Percentiles rank a stretch among this genome's conserved stretches.
phyloP scores from a whole-genome alignment of 2,329 filamentous ascomycete genomes.

The Onygenales sp. region DNA sequence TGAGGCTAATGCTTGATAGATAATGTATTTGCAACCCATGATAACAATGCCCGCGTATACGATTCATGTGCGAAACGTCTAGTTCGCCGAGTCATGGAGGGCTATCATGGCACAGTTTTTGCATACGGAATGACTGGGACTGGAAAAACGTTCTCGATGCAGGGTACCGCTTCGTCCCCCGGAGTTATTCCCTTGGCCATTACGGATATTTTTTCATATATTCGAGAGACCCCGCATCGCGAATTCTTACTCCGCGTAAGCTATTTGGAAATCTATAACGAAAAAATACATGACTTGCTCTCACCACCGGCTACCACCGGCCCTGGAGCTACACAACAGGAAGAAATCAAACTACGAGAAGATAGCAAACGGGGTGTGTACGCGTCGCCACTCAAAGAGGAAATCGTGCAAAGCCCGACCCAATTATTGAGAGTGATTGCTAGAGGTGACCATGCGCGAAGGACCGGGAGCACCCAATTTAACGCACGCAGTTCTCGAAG shows the following conservation, averaged over 20 bases:
- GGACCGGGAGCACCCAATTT: conserved; percentile 92
- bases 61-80: conserved; percentile 88
- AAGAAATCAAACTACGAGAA: conserved; percentile 95
- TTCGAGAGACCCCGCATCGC: conserved; percentile 86
- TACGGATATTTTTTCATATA: conserved; percentile 98
- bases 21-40: conserved; percentile 89
- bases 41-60: conserved; percentile 91
- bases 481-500: conserved; percentile 93
- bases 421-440: conserved; percentile 92
- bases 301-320: conserved; percentile 57
- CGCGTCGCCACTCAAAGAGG: conserved; percentile 89
- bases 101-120: conserved; percentile 96
- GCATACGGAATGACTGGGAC: conserved; percentile 99
- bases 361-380: conserved; percentile 96
- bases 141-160: conserved; percentile 99
- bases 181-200: conserved; percentile 96
- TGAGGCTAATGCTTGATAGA: conserved; percentile 44
- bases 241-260: conserved; percentile 94
- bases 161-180: conserved; percentile 88
- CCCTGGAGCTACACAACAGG: conserved; percentile 48
- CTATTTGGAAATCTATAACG: conserved; percentile 98
- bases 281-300: conserved; percentile 88
- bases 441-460: conserved; percentile 78
- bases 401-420: conserved; percentile 96
- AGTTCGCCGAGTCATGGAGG: conserved; percentile 95